phyloP scores from a whole-genome alignment of 1,284 basidiomycete species.

The Leccinum griseonigrum region DNA sequence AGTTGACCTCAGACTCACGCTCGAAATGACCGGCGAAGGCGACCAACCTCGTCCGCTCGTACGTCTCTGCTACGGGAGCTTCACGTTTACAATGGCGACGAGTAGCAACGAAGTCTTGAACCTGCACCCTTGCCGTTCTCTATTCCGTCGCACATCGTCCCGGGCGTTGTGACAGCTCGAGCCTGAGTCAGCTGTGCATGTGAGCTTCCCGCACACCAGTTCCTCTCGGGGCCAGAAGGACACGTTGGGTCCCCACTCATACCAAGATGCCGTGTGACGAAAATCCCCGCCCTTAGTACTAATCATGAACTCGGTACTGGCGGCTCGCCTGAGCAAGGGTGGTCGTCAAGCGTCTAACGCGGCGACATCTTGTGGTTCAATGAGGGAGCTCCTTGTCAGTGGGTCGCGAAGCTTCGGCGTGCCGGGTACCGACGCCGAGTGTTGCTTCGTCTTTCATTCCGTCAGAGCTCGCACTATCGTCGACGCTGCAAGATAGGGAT shows the following conservation, averaged over 20 bases:
- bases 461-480: neutral
- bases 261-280: neutral
- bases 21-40: neutral
- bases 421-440: neutral
- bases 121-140: neutral
- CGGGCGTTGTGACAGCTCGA: neutral
- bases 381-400: neutral
- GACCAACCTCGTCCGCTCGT: neutral
- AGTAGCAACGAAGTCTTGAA: slow-evolving; percentile 3
- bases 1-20: neutral
- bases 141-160: neutral
- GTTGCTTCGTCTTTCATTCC: neutral
- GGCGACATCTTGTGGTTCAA: neutral
- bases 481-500: neutral
- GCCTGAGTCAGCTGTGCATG: neutral
- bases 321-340: neutral
- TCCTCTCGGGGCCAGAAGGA: slow-evolving; percentile 1
- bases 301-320: too few species aligned
- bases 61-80: slow-evolving; percentile 18
- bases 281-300: too few species aligned
- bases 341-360: neutral
- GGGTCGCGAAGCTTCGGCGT: neutral
- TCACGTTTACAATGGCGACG: slow-evolving; percentile 1
- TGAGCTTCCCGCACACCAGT: slow-evolving; percentile 12
- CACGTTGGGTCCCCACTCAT: neutral